These are phyloP conservation scores for Tilletia setariae DNA, from an alignment of 1,284 basidiomycete genomes.

Conservation along the genomic window DNA sequence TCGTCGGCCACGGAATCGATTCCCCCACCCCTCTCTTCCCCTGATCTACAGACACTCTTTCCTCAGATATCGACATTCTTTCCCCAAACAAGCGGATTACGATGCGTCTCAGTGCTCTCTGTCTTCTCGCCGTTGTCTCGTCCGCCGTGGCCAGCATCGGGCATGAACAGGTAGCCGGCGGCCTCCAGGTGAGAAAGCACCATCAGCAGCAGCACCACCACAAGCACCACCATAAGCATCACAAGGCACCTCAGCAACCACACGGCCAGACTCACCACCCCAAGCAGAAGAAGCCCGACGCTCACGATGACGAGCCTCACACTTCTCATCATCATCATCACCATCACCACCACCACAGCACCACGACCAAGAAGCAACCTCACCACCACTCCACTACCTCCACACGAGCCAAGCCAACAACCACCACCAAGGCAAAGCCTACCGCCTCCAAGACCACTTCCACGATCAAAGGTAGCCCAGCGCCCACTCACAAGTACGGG, in stretches of 20 bases:
- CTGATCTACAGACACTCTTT: neutral
- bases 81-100: neutral
- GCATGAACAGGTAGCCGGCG: neutral
- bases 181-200: neutral
- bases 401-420: slow-evolving; percentile 1
- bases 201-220: slow-evolving; percentile 10
- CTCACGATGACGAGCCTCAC: neutral
- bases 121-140: neutral
- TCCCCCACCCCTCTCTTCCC: neutral
- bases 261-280: neutral
- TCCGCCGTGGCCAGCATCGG: neutral
- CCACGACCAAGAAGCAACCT: slow-evolving; percentile 20
- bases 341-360: slow-evolving; percentile 9
- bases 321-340: too few species aligned
- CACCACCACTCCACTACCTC: slow-evolving; percentile 24
- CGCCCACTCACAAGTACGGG: slow-evolving; percentile 10
- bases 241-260: neutral
- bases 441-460: neutral
- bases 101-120: neutral
- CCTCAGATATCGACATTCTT: neutral
- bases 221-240: neutral
- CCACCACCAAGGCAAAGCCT: neutral
- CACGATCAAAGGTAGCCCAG: neutral
- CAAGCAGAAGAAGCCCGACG: neutral
- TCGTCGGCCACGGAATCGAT: too few species aligned